A percentile compares a stretch with the other conserved stretches of the same genome.
phyloP scores from a whole-genome alignment of 805 yeast species.

The Candida oleophila region DNA sequence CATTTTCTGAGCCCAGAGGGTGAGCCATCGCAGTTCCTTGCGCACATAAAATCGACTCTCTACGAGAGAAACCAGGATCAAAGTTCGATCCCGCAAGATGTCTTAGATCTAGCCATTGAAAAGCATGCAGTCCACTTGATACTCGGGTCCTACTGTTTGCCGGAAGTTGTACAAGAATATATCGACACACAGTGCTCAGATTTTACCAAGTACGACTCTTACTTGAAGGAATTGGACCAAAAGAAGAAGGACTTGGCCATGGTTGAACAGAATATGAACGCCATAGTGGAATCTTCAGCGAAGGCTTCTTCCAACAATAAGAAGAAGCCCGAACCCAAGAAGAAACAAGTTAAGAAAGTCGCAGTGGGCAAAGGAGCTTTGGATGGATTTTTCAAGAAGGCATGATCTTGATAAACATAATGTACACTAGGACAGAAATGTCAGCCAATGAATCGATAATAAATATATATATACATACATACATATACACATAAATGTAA shows the following conservation, averaged over 20 bases:
- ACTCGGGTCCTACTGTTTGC: constrained; percentile 40
- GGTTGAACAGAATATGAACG: constrained; percentile 27
- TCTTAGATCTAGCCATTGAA: constrained; percentile 33
- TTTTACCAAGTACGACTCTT: constrained; percentile 18
- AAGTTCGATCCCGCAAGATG: constrained; percentile 24
- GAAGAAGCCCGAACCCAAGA: constrained; percentile 20
- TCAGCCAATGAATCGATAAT: too few species aligned
- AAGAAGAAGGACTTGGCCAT: constrained; percentile 20
- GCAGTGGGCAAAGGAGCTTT: constrained; percentile 65
- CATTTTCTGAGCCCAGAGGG: constrained; percentile 33
- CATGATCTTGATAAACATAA: constrained; percentile 5
- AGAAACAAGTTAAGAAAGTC: constrained; percentile 39
- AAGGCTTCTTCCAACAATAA: constrained; percentile 20
- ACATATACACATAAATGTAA: constrained; percentile 1
- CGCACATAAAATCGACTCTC: background rate
- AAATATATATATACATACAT: too few species aligned
- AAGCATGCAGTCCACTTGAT: constrained; percentile 48
- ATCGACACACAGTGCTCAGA: constrained; percentile 15
- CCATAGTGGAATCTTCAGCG: constrained; percentile 15
- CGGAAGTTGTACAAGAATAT: constrained; percentile 23
- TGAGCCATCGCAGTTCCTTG: constrained; percentile 6
- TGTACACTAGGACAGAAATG: too few species aligned
- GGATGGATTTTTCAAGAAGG: constrained; percentile 62
- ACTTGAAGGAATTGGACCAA: constrained; percentile 14
- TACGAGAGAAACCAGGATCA: background rate